These are phyloP conservation scores for Boletus rubescentipes DNA, from an alignment of 768 basidiomycete genomes.

Conservation along the genomic window DNA sequence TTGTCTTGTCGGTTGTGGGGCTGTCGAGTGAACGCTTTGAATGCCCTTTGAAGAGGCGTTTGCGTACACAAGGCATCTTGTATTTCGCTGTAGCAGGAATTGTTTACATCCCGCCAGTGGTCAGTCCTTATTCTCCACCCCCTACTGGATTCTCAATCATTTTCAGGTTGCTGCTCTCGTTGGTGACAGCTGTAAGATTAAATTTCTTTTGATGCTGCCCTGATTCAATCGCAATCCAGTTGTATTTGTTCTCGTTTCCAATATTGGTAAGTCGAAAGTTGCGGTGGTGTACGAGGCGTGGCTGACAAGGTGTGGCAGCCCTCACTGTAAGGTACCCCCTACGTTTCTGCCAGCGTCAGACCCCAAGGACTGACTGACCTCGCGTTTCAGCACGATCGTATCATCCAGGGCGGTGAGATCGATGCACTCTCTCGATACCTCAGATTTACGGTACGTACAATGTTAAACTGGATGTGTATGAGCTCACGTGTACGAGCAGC, in stretches of 20 bases:
- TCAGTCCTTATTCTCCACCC: not conserved
- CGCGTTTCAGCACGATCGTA: conserved; percentile 1
- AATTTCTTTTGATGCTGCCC: not conserved
- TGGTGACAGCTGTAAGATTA: not conserved
- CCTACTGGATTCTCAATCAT: not conserved
- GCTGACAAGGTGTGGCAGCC: conserved; percentile 7
- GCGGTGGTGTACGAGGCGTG: not conserved
- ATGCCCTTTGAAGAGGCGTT: conserved; percentile 16
- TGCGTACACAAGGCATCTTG: conserved; percentile 18
- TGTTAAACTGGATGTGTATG: not conserved
- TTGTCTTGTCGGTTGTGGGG: conserved; percentile 16
- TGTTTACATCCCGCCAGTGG: conserved; percentile 14
- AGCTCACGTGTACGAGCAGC: conserved; percentile 2
- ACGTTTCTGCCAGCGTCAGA: not conserved
- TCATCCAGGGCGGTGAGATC: conserved; percentile 18
- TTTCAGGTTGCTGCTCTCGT: conserved; percentile 7
- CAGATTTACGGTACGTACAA: not conserved
- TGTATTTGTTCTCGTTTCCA: not conserved
- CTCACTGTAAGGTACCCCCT: conserved; percentile 7
- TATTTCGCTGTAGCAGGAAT: conserved; percentile 15
- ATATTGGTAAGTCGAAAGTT: conserved; percentile 1
- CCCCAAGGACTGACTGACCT: not conserved
- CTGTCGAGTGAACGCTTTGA: conserved; percentile 7
- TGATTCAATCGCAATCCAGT: not conserved
- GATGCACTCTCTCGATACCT: not conserved